Conservation (phyloP, 805 yeast species). For the Komagataella pseudopastoris region DNA sequence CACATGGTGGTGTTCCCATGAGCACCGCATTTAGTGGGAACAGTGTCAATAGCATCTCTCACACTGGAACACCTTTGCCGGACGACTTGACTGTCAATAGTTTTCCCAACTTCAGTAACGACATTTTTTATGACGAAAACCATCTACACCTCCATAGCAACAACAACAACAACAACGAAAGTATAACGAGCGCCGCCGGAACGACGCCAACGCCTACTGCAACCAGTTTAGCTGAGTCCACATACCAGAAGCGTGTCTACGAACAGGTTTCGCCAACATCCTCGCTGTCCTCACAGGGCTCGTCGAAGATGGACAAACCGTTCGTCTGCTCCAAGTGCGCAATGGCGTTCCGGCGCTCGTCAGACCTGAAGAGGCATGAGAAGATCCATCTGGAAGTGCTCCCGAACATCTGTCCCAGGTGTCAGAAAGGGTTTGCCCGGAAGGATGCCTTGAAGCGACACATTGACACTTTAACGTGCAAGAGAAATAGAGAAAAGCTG, state of each 20-base stretch:
- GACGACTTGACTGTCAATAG: not conserved
- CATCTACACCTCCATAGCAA: not conserved
- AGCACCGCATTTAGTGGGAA: not conserved
- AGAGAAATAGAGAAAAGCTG: slow-evolving; percentile 49
- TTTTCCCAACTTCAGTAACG: slow-evolving; percentile 1
- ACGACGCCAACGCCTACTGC: not conserved
- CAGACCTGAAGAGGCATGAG: slow-evolving; percentile 63
- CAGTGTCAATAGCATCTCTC: not conserved
- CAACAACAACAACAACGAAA: not conserved
- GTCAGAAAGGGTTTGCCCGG: slow-evolving; percentile 77
- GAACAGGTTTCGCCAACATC: not conserved
- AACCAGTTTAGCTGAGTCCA: not conserved
- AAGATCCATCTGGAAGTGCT: slow-evolving; percentile 60
- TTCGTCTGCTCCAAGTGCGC: slow-evolving; percentile 48
- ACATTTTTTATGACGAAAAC: not conserved
- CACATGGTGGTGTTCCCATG: slow-evolving; percentile 38
- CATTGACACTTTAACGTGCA: slow-evolving; percentile 61
- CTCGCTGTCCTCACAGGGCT: not conserved
- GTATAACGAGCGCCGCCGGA: not conserved
- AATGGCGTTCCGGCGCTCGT: slow-evolving; percentile 50
- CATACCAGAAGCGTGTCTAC: not conserved
- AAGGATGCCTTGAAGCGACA: slow-evolving; percentile 75
- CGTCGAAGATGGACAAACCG: slow-evolving; percentile 6
- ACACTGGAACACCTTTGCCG: not conserved
- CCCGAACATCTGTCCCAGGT: slow-evolving; percentile 61